phyloP scores from a whole-genome alignment of 164 flowering plant genomes.

The Berberis vulgaris region DNA sequence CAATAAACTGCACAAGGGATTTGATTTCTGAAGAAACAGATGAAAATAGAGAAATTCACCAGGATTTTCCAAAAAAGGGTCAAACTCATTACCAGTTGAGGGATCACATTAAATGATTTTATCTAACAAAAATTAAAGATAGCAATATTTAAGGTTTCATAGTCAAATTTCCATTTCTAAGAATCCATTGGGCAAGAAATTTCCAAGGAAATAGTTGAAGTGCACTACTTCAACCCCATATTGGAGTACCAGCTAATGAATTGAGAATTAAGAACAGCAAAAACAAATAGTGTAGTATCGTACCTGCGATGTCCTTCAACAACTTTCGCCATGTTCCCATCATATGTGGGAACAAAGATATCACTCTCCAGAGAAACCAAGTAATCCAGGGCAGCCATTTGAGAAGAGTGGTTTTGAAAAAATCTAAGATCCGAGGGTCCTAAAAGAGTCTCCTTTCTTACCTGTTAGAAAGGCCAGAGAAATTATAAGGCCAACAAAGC shows the following conservation, averaged over 20 bases:
- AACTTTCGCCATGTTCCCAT: slow-evolving; percentile 97
- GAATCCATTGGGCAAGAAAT: not conserved
- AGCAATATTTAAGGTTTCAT: too few relatives aligned
- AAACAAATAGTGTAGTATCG: not conserved
- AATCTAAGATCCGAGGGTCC: slow-evolving; percentile 61
- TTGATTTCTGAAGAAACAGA: not conserved
- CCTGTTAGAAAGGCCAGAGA: slow-evolving; percentile 34
- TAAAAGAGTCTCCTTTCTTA: slow-evolving; percentile 80
- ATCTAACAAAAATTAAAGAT: too few relatives aligned
- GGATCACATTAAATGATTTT: too few relatives aligned
- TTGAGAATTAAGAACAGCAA: not conserved
- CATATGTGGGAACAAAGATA: slow-evolving; percentile 89
- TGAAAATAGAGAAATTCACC: not conserved
- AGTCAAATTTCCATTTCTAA: too few relatives aligned
- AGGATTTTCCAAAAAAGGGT: too few relatives aligned
- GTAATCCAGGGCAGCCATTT: slow-evolving; percentile 95
- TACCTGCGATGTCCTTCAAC: slow-evolving; percentile 99
- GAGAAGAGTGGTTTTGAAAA: slow-evolving; percentile 90
- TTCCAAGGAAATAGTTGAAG: not conserved
- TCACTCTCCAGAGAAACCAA: slow-evolving; percentile 90
- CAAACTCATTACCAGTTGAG: too few relatives aligned
- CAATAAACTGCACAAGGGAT: not conserved
- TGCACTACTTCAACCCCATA: not conserved
- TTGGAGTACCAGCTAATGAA: not conserved
- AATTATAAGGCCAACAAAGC: not conserved